Conservation (phyloP, 2,329 filamentous ascomycete genomes). For the Fusarium sambucinum region DNA sequence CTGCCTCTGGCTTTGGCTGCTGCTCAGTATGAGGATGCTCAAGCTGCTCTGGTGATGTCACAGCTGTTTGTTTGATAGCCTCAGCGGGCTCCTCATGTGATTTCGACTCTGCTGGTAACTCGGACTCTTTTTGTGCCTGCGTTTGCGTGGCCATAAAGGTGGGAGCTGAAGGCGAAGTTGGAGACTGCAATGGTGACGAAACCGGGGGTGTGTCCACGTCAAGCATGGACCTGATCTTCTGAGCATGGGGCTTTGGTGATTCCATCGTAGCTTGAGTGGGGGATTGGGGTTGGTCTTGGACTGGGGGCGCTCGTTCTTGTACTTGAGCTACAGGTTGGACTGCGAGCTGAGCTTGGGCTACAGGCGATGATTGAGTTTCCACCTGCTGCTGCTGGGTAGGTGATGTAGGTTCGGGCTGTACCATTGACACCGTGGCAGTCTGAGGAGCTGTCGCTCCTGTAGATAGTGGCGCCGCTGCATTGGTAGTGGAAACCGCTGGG, state of each 20-base stretch:
- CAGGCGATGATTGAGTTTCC: slow-evolving; percentile 8
- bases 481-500: slow-evolving; percentile 17
- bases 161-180: slow-evolving; percentile 3
- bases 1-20: slow-evolving; percentile 24
- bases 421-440: slow-evolving; percentile 23
- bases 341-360: slow-evolving; percentile 10
- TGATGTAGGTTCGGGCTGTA: slow-evolving; percentile 23
- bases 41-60: slow-evolving; percentile 2
- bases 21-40: slow-evolving; percentile 11
- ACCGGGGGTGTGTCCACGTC: slow-evolving; percentile 21
- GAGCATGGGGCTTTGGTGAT: slow-evolving; percentile 8
- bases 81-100: slow-evolving; percentile 12
- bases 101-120: slow-evolving; percentile 11
- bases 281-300: slow-evolving; percentile 9
- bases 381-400: slow-evolving; percentile 12
- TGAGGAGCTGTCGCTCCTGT: slow-evolving; percentile 14
- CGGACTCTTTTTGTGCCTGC: slow-evolving; percentile 14
- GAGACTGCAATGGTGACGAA: background rate
- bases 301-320: slow-evolving; percentile 1
- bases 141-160: slow-evolving; percentile 5
- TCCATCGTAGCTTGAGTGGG: slow-evolving; percentile 1
- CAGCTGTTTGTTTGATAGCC: slow-evolving; percentile 17
- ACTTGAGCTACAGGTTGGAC: slow-evolving; percentile 9
- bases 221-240: slow-evolving; percentile 35
- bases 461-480: slow-evolving; percentile 3